A percentile compares a stretch with the other conserved stretches of the same genome.
Conservation (phyloP, 352 stramenopile genomes). For the Pythium utonaiense region DNA sequence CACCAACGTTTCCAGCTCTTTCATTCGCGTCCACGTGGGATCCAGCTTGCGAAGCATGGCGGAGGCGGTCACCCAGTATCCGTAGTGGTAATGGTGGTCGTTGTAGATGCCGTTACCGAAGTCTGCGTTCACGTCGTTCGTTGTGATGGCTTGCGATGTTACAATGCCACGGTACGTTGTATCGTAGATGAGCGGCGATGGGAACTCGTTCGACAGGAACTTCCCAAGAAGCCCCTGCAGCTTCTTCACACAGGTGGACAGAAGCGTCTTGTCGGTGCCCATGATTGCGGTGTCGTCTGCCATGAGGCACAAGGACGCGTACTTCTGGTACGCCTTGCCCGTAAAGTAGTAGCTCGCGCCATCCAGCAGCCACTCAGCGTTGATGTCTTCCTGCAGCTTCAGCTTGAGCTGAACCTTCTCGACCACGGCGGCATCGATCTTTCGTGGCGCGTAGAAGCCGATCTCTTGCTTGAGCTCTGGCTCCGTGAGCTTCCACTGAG, state of each 20-base stretch:
- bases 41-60: slow-evolving; percentile 65
- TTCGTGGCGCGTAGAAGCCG: slow-evolving; percentile 47
- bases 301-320: slow-evolving; percentile 73
- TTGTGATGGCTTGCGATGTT: slow-evolving; percentile 42
- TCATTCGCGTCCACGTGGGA: slow-evolving; percentile 51
- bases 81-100: slow-evolving; percentile 83
- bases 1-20: slow-evolving; percentile 54
- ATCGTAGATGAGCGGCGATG: slow-evolving; percentile 56
- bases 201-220: slow-evolving; percentile 55
- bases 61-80: slow-evolving; percentile 62
- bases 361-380: slow-evolving; percentile 40
- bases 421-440: slow-evolving; percentile 28
- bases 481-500: slow-evolving; percentile 50
- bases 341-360: slow-evolving; percentile 70
- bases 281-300: slow-evolving; percentile 46
- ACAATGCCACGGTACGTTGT: slow-evolving; percentile 60
- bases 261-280: slow-evolving; percentile 40
- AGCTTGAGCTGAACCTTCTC: slow-evolving; percentile 31
- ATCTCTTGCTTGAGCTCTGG: slow-evolving; percentile 47
- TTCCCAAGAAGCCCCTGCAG: slow-evolving; percentile 50
- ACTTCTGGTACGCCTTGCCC: slow-evolving; percentile 78
- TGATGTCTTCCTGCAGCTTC: slow-evolving; percentile 56
- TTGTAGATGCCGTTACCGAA: slow-evolving; percentile 83
- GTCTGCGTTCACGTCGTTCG: slow-evolving; percentile 46
- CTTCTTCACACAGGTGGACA: slow-evolving; percentile 51